Conservation (phyloP, 805 yeast genomes). For the Lachancea nothofagi region DNA sequence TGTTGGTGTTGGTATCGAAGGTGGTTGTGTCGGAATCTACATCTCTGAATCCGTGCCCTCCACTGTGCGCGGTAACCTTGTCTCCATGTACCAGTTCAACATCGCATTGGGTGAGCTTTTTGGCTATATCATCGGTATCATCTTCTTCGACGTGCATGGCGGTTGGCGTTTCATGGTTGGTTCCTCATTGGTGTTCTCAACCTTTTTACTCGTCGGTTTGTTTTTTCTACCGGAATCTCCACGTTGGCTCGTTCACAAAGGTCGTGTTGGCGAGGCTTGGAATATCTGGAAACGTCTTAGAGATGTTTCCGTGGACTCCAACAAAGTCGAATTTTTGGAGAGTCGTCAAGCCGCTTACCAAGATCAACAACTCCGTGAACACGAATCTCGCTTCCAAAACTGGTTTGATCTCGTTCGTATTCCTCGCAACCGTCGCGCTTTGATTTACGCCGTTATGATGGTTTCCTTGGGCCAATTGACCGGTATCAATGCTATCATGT, state of each 20-base stretch:
- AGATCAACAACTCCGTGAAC: conserved; percentile 38
- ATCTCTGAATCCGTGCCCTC: conserved; percentile 59
- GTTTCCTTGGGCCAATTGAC: conserved; percentile 58
- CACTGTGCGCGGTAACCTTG: conserved; percentile 52
- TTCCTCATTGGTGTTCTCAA: conserved; percentile 54
- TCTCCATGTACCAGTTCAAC: conserved; percentile 57
- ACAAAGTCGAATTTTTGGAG: conserved; percentile 51
- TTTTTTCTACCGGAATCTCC: conserved; percentile 58
- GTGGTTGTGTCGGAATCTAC: conserved; percentile 59
- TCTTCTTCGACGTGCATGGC: conserved; percentile 48
- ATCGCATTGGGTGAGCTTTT: conserved; percentile 63
- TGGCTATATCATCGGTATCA: conserved; percentile 60
- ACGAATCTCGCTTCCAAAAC: conserved; percentile 36
- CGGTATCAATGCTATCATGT: conserved; percentile 63
- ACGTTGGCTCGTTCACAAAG: conserved; percentile 51
- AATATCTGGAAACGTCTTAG: conserved; percentile 52
- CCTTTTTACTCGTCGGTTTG: conserved; percentile 45
- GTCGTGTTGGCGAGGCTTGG: conserved; percentile 47
- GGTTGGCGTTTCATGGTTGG: conserved; percentile 68
- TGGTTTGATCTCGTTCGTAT: conserved; percentile 48
- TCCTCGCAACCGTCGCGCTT: conserved; percentile 58
- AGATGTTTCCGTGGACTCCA: conserved; percentile 38
- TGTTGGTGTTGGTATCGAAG: conserved; percentile 61
- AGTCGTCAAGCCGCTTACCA: conserved; percentile 48
- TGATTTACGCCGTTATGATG: conserved; percentile 53